phyloP scores from a whole-genome alignment of 192 early-diverging fungal genomes.

The Coemansia sp. region DNA sequence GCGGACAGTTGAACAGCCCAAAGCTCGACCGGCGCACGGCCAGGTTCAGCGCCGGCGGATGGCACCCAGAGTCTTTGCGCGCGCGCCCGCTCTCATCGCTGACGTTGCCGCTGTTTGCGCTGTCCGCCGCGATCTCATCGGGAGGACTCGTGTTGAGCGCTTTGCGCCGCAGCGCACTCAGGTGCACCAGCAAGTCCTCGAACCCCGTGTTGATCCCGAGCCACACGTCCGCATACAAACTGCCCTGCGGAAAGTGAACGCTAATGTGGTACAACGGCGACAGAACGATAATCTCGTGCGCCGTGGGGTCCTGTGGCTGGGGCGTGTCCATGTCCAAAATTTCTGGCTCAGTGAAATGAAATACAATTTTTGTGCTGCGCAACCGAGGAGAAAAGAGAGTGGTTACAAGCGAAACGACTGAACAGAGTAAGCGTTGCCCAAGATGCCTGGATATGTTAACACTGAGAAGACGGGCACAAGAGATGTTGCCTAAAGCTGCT shows the following conservation, averaged over 20 bases:
- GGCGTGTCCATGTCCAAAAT: slow-evolving; percentile 10
- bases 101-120: background rate
- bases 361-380: background rate
- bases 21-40: slow-evolving; percentile 22
- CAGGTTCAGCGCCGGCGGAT: slow-evolving; percentile 8
- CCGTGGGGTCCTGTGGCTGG: slow-evolving; percentile 47
- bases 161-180: slow-evolving; percentile 46
- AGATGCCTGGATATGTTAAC: background rate
- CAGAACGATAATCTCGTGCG: slow-evolving; percentile 52
- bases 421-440: background rate
- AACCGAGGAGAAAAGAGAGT: background rate
- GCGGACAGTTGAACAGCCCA: slow-evolving; percentile 49
- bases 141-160: slow-evolving; percentile 47
- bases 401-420: too few species aligned
- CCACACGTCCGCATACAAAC: slow-evolving; percentile 52
- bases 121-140: slow-evolving; percentile 12
- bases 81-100: background rate
- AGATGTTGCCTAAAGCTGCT: background rate
- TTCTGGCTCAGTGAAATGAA: slow-evolving; percentile 5
- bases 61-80: slow-evolving; percentile 47
- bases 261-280: slow-evolving; percentile 46
- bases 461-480: background rate
- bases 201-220: slow-evolving; percentile 41
- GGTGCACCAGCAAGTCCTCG: slow-evolving; percentile 40
- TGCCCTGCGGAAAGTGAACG: slow-evolving; percentile 51